Conservation (phyloP, 2,329 filamentous ascomycete species). For the Pyricularia grisea region DNA sequence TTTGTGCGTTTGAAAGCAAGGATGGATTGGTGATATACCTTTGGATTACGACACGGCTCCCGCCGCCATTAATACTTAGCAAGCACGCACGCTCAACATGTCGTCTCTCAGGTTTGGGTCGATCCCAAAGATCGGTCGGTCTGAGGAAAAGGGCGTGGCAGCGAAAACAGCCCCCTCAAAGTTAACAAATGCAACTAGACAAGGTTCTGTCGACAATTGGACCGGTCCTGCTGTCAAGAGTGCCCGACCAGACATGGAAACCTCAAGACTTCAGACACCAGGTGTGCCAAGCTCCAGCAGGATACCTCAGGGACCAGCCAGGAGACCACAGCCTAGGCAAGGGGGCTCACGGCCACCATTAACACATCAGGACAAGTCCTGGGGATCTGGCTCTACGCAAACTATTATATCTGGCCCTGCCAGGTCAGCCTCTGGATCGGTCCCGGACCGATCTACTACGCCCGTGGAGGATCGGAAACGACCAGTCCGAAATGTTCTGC, state of each 20-base stretch:
- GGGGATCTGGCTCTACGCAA: constrained; percentile 20
- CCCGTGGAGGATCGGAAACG: constrained; percentile 21
- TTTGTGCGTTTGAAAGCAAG: neutral
- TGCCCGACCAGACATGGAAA: constrained; percentile 6
- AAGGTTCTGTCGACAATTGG: constrained; percentile 17
- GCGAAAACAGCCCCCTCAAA: constrained; percentile 12
- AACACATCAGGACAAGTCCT: constrained; percentile 32
- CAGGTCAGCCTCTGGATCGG: constrained; percentile 20
- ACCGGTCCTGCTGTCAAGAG: constrained; percentile 4
- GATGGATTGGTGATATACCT: constrained; percentile 10
- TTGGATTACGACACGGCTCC: neutral
- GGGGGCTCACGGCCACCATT: constrained; percentile 23
- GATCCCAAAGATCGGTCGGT: constrained; percentile 13
- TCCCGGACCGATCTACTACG: constrained; percentile 22
- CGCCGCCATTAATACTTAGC: neutral
- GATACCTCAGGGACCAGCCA: constrained; percentile 28
- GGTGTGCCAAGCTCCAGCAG: constrained; percentile 19
- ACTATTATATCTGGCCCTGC: constrained; percentile 20
- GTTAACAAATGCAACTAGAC: constrained; percentile 17
- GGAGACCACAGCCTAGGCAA: constrained; percentile 18
- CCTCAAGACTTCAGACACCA: constrained; percentile 7
- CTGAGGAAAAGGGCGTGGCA: constrained; percentile 12
- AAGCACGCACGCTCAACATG: constrained; percentile 16
- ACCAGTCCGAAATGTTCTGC: constrained; percentile 32
- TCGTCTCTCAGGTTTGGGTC: constrained; percentile 19